Evolutionary conservation across 305 asterid species (phyloP), one percentile per base, ranked within the genome.

Genomic region (Fraxinus floribunda): DNA sequence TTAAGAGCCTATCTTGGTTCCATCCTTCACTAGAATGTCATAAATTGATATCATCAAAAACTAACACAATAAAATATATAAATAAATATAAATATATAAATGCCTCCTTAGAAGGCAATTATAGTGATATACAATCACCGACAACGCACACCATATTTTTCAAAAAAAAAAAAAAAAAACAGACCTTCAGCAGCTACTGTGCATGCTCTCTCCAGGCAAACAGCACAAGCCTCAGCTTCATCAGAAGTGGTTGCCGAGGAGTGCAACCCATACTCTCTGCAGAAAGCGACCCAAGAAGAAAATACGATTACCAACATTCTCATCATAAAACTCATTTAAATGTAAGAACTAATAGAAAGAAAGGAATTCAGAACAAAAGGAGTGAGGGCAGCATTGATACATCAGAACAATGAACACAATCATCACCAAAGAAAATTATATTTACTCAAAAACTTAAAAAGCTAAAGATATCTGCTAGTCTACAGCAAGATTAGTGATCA

Each of bases 201-300:
- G 84, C 98, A 96, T 57, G 93, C 90, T 86, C 99, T 91, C 90
- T 96, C 99, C 84, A 96, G 87, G 89, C 98, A 94, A 86, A 95
- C 97, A 4, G 96, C 93, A 90, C 99, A 94, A 39, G 85, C 89
- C 79, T 95, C 97, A 18, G 90, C 78, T 60, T 92, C 99, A 75
- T 93, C 97, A 41, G 71, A 74, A 52, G 91, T 84, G 41, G 91
- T 86, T 83, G 97, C 89, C 60, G 94, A 84, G 83, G 86, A 84
- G 71, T 91, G 98, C 91, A 94, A 82, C 39, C 98, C 97, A 82
- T 88, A 91, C 76, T 96, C 98, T 85, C 99, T 96, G 94, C 90
- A 88, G 72, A 75, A 81, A 85, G 81, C 70, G 77, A 57, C 81
- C 78, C 13, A 9, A 66, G 16, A 26, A 26, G 71, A 66, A 26